Evolutionary conservation across 2,329 filamentous ascomycete genomes (phyloP), one percentile per base, ranked within the genome.

Genomic region (Verticillium nubilum): DNA sequence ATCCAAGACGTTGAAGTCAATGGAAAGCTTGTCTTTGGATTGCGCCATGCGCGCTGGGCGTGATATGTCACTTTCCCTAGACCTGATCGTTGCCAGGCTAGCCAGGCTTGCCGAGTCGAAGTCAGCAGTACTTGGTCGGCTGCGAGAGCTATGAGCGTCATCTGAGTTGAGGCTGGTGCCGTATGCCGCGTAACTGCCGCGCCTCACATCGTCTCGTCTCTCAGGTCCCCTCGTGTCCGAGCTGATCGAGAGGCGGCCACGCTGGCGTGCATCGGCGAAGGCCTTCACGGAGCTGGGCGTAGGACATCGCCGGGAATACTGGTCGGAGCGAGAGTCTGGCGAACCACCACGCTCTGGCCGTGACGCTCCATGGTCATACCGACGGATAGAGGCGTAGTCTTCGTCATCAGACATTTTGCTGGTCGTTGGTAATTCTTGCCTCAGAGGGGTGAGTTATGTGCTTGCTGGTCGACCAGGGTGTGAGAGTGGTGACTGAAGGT

Each of bases 201-300:
- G 54, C n/a, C 7, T 88, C 29, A 91, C 85, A 63, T 90, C 86
- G 28, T 93, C 77, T 25, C 83, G 80, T 26, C 86, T 73, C 23
- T 81, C 78, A 6, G 80, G 76, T 19, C 70, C 68, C 61, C 63
- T 72, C 58, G 73, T 69, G 63, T 83, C 83, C 15, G 80, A 84
- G 63, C 81, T 76, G 27, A 81, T 87, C 69, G 81, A 71, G 61
- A 87, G 91, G 52, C 93, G 89, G 70, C 94, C 91, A 60, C 93
- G 88, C 61, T 91, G 90, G 56, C 92, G 89, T 58, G 91, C 91
- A 68, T 95, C 91, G 19, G 95, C 95, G 74, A 99, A 99, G 4
- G 95, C 95, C 73, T 98, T 96, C 57, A 99, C 92, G 0, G 95
- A 99, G 73, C 97, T 99, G 9, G 95, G 95, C 12, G 94, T 94